Conservation (phyloP, 2,329 filamentous ascomycete species). For the Rhinocladiella similis region DNA sequence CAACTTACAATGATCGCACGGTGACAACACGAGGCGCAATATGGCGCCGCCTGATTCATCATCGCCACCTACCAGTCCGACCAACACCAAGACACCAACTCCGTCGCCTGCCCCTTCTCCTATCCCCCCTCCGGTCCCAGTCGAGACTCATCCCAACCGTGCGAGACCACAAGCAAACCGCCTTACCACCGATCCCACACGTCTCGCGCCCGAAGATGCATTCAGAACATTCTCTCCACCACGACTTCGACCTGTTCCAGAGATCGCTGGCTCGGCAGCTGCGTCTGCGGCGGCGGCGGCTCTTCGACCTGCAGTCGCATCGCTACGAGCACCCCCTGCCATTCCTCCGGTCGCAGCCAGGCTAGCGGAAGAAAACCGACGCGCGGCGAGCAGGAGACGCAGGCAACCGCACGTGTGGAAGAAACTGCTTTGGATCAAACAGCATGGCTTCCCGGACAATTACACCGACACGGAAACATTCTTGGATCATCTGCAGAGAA, state of each 20-base stretch:
- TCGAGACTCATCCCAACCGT: slow-evolving; percentile 48
- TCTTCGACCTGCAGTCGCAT: slow-evolving; percentile 38
- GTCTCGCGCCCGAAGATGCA: slow-evolving; percentile 82
- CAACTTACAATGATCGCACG: slow-evolving; percentile 16
- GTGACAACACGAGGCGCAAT: slow-evolving; percentile 23
- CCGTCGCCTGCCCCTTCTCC: slow-evolving; percentile 33
- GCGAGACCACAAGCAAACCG: slow-evolving; percentile 35
- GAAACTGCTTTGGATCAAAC: slow-evolving; percentile 97
- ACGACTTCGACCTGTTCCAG: slow-evolving; percentile 45
- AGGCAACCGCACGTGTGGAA: slow-evolving; percentile 78
- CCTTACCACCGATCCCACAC: slow-evolving; percentile 59
- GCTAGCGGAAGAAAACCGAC: slow-evolving; percentile 49
- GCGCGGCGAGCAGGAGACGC: slow-evolving; percentile 65
- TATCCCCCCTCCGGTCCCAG: slow-evolving; percentile 46
- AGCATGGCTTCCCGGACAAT: slow-evolving; percentile 85
- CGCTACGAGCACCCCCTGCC: slow-evolving; percentile 42
- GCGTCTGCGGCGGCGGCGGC: slow-evolving; percentile 43
- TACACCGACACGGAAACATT: slow-evolving; percentile 98
- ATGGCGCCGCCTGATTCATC: slow-evolving; percentile 27
- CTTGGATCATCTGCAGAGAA: slow-evolving; percentile 90
- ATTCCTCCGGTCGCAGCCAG: slow-evolving; percentile 38
- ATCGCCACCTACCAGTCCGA: slow-evolving; percentile 10
- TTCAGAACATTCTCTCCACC: slow-evolving; percentile 66
- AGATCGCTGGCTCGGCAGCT: slow-evolving; percentile 43
- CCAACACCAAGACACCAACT: slow-evolving; percentile 23